These are phyloP conservation scores for Garcia nutans DNA, from an alignment of 345 rosid genomes.

Conservation along the genomic window DNA sequence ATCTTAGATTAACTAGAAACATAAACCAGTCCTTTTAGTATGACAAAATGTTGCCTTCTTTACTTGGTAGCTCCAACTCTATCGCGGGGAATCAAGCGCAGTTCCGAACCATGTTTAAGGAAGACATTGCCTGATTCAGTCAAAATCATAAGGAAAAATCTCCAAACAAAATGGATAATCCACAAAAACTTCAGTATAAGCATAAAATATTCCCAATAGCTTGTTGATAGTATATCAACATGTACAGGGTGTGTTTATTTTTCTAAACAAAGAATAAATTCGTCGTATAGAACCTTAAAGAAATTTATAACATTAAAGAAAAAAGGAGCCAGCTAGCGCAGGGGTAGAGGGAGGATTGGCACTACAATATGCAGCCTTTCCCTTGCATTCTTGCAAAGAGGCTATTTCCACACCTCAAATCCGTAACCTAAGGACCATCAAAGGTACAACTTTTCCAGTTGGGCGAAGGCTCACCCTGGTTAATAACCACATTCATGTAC, in stretches of 20 bases:
- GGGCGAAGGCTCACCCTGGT: no score
- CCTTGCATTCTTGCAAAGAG: no score
- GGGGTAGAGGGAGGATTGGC: no score
- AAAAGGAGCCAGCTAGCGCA: no score
- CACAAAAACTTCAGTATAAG: not conserved
- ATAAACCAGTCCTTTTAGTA: not conserved
- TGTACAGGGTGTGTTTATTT: not conserved
- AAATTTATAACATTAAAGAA: no score
- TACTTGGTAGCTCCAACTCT: constrained; percentile 66
- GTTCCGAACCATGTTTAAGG: constrained; percentile 93
- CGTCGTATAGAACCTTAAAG: no score
- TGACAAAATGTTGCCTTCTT: constrained; percentile 7
- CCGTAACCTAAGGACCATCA: no score
- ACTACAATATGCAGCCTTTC: no score
- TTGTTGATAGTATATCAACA: not conserved
- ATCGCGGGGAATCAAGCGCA: constrained; percentile 93
- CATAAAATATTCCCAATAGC: not conserved
- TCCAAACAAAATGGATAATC: not conserved
- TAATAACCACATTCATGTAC: not conserved
- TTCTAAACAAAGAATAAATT: not conserved
- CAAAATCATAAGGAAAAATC: not conserved
- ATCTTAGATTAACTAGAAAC: not conserved
- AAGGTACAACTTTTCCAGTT: no score
- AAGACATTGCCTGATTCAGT: constrained; percentile 76
- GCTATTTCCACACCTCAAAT: no score